Evolutionary conservation across 371 early-diverging fungal species (phyloP).

Genomic region (Mortierella sp.): DNA sequence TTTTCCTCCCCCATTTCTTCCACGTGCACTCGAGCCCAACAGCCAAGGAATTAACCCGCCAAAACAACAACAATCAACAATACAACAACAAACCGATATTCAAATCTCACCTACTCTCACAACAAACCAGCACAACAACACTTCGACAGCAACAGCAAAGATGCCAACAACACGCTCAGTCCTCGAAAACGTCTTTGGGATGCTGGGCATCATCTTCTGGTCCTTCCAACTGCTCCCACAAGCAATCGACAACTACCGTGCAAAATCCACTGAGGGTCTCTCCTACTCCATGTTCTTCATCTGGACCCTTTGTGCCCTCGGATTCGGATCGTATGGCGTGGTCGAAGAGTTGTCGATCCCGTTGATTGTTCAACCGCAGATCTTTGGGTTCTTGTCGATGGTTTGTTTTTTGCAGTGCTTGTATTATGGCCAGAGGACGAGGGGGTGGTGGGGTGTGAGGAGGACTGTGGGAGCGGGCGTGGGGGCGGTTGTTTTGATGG

Average conservation of each 20-base stretch:
- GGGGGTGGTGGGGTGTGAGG: constrained; percentile 10
- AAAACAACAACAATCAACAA: not conserved
- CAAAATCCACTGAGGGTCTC: constrained; percentile 64
- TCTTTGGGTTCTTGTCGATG: constrained; percentile 61
- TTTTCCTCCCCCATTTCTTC: not conserved
- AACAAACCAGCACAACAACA: not conserved
- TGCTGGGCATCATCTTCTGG: constrained; percentile 70
- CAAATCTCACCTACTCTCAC: not conserved
- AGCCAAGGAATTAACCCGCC: too few species aligned
- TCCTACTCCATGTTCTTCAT: constrained; percentile 63
- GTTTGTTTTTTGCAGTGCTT: constrained; percentile 63
- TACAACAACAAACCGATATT: not conserved
- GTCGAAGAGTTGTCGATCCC: constrained; percentile 64
- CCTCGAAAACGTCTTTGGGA: constrained; percentile 65
- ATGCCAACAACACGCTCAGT: constrained; percentile 37
- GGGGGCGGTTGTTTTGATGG: constrained; percentile 13
- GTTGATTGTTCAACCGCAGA: constrained; percentile 68
- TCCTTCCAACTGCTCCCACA: constrained; percentile 72
- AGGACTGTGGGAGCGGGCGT: constrained; percentile 1
- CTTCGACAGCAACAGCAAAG: not conserved
- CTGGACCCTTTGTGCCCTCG: constrained; percentile 62
- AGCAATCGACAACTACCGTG: constrained; percentile 54
- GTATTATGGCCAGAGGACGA: constrained; percentile 53
- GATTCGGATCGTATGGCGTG: constrained; percentile 67
- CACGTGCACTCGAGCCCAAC: not conserved